These are phyloP conservation scores for Coccomyxa subellipsoidea DNA, from an alignment of 163 green algal genomes.

Conservation along the genomic window DNA sequence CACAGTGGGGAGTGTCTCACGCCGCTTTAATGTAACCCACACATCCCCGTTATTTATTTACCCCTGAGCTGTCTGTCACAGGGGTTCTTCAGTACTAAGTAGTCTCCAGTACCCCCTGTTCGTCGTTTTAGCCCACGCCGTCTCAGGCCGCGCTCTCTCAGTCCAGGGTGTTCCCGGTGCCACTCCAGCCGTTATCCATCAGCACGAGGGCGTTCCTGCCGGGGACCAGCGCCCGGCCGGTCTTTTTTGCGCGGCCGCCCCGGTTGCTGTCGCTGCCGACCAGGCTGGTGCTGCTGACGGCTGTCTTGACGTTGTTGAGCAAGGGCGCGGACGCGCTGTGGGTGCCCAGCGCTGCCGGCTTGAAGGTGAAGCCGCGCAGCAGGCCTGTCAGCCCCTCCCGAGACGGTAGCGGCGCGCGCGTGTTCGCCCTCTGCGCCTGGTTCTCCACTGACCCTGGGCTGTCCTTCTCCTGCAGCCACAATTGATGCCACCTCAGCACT, in stretches of 20 bases:
- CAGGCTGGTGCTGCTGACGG: background rate
- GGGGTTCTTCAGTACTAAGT: no score
- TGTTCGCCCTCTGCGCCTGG: background rate
- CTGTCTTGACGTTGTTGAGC: background rate
- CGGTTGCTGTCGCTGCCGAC: background rate
- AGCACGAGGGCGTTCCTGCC: background rate
- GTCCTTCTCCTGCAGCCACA: background rate
- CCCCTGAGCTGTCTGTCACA: no score
- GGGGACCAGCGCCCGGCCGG: background rate
- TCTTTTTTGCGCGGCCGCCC: background rate
- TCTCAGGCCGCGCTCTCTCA: no score
- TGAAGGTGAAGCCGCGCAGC: background rate
- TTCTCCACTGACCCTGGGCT: conserved; percentile 2
- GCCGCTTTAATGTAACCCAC: no score
- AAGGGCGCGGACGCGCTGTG: background rate
- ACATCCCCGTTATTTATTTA: no score
- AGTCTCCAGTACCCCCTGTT: no score
- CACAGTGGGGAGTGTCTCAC: no score
- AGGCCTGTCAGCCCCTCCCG: background rate
- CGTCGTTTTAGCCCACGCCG: no score
- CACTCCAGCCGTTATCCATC: background rate
- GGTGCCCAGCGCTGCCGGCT: background rate
- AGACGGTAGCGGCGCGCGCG: background rate
- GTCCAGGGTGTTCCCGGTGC: no score
- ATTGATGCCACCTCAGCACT: no score